Evolutionary conservation across 2,329 filamentous ascomycete species (phyloP).

Genomic region (Verticillium nonalfalfae): DNA sequence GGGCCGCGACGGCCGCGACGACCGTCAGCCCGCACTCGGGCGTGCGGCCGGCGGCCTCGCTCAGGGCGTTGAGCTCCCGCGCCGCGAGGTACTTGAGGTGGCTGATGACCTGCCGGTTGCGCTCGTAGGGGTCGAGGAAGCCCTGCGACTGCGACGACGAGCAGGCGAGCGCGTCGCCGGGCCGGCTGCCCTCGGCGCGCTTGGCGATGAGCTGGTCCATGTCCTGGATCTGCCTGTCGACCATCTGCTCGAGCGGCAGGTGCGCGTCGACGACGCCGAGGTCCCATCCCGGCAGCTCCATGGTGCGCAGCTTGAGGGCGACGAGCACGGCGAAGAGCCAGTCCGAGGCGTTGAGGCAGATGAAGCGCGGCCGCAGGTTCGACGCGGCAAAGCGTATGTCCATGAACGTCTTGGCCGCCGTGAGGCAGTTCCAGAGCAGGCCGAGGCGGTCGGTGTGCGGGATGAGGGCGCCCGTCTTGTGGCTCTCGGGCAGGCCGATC

Average conservation of each 20-base stretch:
- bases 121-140: constrained; percentile 9
- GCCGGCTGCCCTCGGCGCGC: constrained; percentile 10
- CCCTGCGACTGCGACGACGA: background rate
- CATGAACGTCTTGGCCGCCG: constrained; percentile 33
- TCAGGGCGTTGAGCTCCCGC: constrained; percentile 7
- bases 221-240: constrained; percentile 22
- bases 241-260: constrained; percentile 23
- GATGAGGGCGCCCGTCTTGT: constrained; percentile 18
- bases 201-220: constrained; percentile 18
- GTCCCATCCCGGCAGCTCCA: constrained; percentile 41
- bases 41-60: background rate
- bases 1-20: background rate
- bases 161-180: constrained; percentile 4
- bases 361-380: constrained; percentile 25
- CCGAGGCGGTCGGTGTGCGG: constrained; percentile 31
- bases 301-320: constrained; percentile 37
- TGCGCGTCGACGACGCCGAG: constrained; percentile 25
- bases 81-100: constrained; percentile 5
- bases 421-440: constrained; percentile 38
- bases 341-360: constrained; percentile 39
- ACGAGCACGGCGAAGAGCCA: constrained; percentile 39
- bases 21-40: background rate
- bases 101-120: constrained; percentile 6
- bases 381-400: constrained; percentile 22
- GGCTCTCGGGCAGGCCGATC: constrained; percentile 32